Conservation (phyloP, 371 early-diverging fungal species). For the Zopfochytrium polystomum region DNA sequence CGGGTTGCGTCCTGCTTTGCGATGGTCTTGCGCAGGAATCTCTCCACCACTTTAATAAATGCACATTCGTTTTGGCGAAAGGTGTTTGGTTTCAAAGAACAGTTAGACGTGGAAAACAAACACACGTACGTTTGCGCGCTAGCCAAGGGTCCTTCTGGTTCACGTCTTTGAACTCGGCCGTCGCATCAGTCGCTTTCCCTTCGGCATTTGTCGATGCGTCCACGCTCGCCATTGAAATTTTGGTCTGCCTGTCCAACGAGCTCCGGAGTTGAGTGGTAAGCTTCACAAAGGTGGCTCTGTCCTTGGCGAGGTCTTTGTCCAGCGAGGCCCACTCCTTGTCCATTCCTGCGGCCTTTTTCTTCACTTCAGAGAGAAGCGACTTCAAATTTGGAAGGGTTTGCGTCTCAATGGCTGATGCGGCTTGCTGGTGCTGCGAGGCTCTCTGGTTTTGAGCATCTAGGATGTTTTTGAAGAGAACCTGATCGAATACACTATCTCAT, state of each 20-base stretch:
- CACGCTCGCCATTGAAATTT: slow-evolving; percentile 7
- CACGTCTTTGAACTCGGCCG: no score
- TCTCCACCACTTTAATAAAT: no score
- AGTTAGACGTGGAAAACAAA: no score
- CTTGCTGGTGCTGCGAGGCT: slow-evolving; percentile 39
- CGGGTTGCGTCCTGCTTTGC: slow-evolving; percentile 26
- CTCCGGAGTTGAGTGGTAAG: slow-evolving; percentile 21
- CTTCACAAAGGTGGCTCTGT: slow-evolving; percentile 35
- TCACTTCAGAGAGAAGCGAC: slow-evolving; percentile 31
- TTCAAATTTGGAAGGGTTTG: slow-evolving; percentile 40
- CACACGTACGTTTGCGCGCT: slow-evolving; percentile 32
- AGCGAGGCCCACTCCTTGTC: slow-evolving; percentile 40
- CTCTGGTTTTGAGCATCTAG: slow-evolving; percentile 40
- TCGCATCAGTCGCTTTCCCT: neutral
- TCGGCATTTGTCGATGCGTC: slow-evolving; percentile 1
- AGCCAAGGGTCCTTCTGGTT: slow-evolving; percentile 40
- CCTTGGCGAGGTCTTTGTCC: slow-evolving; percentile 33
- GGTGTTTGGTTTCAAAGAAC: no score
- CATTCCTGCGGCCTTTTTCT: slow-evolving; percentile 28
- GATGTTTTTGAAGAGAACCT: slow-evolving; percentile 39
- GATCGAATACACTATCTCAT: no score
- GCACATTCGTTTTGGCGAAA: no score
- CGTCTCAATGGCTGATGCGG: slow-evolving; percentile 33
- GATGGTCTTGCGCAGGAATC: neutral
- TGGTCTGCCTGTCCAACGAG: slow-evolving; percentile 26